Base-by-base conservation (phyloP, 768 basidiomycete genomes). In the Termitomyces sp. region DNA sequence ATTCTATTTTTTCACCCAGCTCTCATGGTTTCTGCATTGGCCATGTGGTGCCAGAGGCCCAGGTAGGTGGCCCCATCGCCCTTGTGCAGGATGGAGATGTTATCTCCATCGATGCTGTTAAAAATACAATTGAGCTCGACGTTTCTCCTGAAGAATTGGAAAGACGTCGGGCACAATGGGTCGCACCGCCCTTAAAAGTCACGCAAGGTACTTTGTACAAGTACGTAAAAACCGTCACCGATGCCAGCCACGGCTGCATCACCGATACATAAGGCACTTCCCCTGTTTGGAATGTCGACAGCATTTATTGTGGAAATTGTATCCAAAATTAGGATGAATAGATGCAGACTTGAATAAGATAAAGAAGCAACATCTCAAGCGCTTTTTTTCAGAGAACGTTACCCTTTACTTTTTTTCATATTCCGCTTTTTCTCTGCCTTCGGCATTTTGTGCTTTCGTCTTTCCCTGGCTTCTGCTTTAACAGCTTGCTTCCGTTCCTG, bases 21-120 rank as follows among this genome's bases (percentile, higher is more conserved):
- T 96, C 94, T 46, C 94, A 96, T 75, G 94, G 94, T 18, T 98
- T 98, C 78, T 90, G 90, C 66, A 91, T 98, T 55, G 96, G 96
- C 13, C 97, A 99, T 68, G 94, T 98, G 64, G 92, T 94, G 1
- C 96, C 96, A 34, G 95, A 98, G 70, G 94, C 94, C 6, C 92
- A 95, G 68, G 89, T 90, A 34, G 94, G 94, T 52, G 95, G 95
- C 1, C 92, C 92, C 8, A 94, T 98, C 67, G 93, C 91, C 22
- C 84, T 96, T 45, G 91, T 96, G 16, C 77, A 82, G 61, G 92
- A 95, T 70, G 94, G 93, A 20, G 94, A 97, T 69, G 71, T 83
- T 54, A 92, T 96, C 68, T 83, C 86, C 37, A 90, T 97, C 53
- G 92, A 98, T 68, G 94, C 95, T 10, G 81, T 91, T 39, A 83